These are phyloP conservation scores for Arthroderma sp. DNA, from an alignment of 2,329 filamentous ascomycete genomes.

Conservation along the genomic window DNA sequence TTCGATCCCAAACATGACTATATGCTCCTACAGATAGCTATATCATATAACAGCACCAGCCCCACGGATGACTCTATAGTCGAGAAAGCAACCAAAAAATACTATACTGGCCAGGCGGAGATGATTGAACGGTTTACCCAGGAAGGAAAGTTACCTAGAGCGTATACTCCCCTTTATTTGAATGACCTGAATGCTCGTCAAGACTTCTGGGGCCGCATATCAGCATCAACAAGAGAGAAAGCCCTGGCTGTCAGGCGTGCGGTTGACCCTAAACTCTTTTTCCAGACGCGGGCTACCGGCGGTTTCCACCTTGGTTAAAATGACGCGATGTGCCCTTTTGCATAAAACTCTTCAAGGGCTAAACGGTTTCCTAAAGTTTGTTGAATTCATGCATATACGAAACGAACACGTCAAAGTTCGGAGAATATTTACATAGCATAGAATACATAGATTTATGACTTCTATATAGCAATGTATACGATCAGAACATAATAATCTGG, in stretches of 20 bases:
- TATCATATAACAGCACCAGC: slow-evolving; percentile 28
- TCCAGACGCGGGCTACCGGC: slow-evolving; percentile 30
- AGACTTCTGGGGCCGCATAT: slow-evolving; percentile 34
- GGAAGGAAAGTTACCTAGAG: slow-evolving; percentile 27
- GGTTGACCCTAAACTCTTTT: slow-evolving; percentile 33
- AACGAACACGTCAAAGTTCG: not conserved
- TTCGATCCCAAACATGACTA: slow-evolving; percentile 32
- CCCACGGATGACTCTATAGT: slow-evolving; percentile 27
- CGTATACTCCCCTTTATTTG: slow-evolving; percentile 37
- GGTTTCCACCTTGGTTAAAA: slow-evolving; percentile 27
- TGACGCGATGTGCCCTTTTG: not conserved
- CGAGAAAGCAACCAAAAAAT: slow-evolving; percentile 28
- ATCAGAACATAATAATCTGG: not conserved
- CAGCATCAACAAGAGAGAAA: slow-evolving; percentile 18
- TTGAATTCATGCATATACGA: not conserved
- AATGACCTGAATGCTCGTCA: slow-evolving; percentile 36
- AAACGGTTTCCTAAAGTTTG: not conserved
- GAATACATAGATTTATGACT: not conserved
- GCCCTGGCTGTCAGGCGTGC: slow-evolving; percentile 25
- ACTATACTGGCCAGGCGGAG: slow-evolving; percentile 29
- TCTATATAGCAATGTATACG: not conserved
- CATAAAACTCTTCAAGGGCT: not conserved
- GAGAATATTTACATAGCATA: not conserved
- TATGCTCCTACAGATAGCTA: slow-evolving; percentile 37
- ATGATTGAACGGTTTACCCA: slow-evolving; percentile 25